These are phyloP conservation scores for Aspergillus udagawae DNA, from an alignment of 2,329 filamentous ascomycete genomes.

Conservation along the genomic window DNA sequence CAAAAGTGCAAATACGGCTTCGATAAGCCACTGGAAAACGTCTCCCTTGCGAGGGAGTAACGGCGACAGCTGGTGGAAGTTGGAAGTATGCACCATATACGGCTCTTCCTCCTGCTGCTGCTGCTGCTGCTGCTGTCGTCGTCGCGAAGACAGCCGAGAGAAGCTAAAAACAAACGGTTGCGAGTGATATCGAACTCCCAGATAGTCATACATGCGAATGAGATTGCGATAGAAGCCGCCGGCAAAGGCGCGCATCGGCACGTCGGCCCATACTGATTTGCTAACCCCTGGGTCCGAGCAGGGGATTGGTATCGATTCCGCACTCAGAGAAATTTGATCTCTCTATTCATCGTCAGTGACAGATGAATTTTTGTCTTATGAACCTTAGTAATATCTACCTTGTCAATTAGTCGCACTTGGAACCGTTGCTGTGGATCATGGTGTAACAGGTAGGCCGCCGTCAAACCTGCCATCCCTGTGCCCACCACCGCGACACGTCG, in stretches of 20 bases:
- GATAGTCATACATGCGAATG: slow-evolving; percentile 53
- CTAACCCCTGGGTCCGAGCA: not conserved
- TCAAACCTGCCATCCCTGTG: slow-evolving; percentile 48
- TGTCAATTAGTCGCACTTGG: slow-evolving; percentile 44
- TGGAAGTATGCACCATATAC: slow-evolving; percentile 54
- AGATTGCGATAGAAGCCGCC: slow-evolving; percentile 55
- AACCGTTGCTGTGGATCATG: slow-evolving; percentile 40
- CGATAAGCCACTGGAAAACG: slow-evolving; percentile 39
- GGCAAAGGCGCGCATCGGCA: slow-evolving; percentile 52
- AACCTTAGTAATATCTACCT: slow-evolving; percentile 26
- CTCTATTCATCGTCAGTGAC: not conserved
- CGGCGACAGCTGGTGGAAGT: slow-evolving; percentile 48
- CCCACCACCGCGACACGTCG: slow-evolving; percentile 43
- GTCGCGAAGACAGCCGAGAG: slow-evolving; percentile 26
- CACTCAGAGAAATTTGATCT: slow-evolving; percentile 3
- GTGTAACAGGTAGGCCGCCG: slow-evolving; percentile 44
- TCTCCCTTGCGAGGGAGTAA: slow-evolving; percentile 36
- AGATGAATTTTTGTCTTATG: not conserved
- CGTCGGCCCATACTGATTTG: slow-evolving; percentile 38
- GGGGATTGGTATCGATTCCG: not conserved
- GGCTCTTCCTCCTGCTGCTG: slow-evolving; percentile 13
- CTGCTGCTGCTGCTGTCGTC: slow-evolving; percentile 4
- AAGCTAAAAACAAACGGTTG: slow-evolving; percentile 55
- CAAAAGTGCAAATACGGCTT: slow-evolving; percentile 43
- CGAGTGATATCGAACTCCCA: slow-evolving; percentile 48